Conservation (phyloP, 2,329 filamentous ascomycete genomes). For the Chrysoporthe austroafricana region DNA sequence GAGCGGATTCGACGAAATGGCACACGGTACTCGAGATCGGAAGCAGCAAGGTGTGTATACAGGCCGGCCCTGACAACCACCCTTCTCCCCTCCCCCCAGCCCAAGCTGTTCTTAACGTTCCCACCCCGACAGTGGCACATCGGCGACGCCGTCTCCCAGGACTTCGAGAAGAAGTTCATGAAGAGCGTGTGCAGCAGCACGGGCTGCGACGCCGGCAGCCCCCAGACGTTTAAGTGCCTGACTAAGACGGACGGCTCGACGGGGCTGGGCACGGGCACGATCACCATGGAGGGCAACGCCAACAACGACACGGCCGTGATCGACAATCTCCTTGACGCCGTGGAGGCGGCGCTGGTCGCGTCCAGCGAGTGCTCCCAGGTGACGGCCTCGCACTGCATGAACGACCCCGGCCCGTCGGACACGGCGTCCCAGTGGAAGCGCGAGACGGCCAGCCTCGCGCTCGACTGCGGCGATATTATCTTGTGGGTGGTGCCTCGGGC, state of each 20-base stretch:
- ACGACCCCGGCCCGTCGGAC: neutral
- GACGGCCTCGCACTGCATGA: neutral
- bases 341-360: neutral
- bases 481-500: neutral
- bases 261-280: neutral
- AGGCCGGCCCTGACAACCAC: neutral
- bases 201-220: neutral
- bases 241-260: neutral
- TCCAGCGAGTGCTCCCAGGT: neutral
- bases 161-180: neutral
- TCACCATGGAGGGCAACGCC: conserved; percentile 2
- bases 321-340: neutral
- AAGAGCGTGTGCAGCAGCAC: neutral
- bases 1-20: neutral
- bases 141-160: neutral
- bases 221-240: neutral
- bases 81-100: neutral
- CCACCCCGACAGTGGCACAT: neutral
- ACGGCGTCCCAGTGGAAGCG: neutral
- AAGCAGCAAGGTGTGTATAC: neutral
- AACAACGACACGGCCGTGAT: neutral
- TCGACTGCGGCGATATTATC: neutral
- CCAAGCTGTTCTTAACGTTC: neutral
- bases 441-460: neutral
- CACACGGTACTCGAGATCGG: neutral